Base-by-base conservation (phyloP, 2,329 filamentous ascomycete genomes). In the Aureobasidium mangrovei region DNA sequence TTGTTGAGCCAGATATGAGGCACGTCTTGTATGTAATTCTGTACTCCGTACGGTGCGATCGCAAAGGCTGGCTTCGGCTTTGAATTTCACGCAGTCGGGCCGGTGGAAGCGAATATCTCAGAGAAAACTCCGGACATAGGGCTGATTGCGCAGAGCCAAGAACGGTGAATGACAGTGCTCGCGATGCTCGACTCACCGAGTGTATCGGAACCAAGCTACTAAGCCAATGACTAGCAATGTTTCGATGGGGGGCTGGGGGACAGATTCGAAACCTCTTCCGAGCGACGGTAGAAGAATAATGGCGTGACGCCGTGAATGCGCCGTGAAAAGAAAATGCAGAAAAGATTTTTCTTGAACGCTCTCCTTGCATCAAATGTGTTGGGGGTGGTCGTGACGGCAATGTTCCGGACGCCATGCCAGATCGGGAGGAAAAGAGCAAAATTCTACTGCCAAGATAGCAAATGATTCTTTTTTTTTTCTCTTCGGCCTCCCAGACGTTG, bases 241-340 rank as follows among this genome's bases (percentile, higher is more conserved):
- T 29, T 44, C 7, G 49, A 52, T 52, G 40, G 40, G 40, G 31
- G 24, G 29, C 40, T 31, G 31, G 49, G 49, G 36, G 18, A 51
- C 5, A 6, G 12, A 27, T 35, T 29, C 26, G n/a, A 53, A 31
- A 44, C 48, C 32, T 31, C 48, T 43, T n/a, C 10, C 9, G 31
- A 36, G 32, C 32, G 48, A 51, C 38, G 45, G 33, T 24, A 40
- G 10, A 38, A 29, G 24, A 31, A 53, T 18, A 18, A 18, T 43
- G 40, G 48, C 40, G 40, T 53, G 49, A 53, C 40, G 40, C 49
- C 49, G 49, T 53, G 40, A 44, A 53, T 53, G n/a, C 49, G 49
- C 49, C 49, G 49, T 27, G 49, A 44, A 44, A 53, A 44, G 31
- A 44, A 38, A 44, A 38, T 31, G 49, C 24, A 53, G n/a, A 38